Evolutionary conservation across 768 basidiomycete species (phyloP), one percentile per base, ranked within the genome.

Genomic region (Crepidotus variabilis): DNA sequence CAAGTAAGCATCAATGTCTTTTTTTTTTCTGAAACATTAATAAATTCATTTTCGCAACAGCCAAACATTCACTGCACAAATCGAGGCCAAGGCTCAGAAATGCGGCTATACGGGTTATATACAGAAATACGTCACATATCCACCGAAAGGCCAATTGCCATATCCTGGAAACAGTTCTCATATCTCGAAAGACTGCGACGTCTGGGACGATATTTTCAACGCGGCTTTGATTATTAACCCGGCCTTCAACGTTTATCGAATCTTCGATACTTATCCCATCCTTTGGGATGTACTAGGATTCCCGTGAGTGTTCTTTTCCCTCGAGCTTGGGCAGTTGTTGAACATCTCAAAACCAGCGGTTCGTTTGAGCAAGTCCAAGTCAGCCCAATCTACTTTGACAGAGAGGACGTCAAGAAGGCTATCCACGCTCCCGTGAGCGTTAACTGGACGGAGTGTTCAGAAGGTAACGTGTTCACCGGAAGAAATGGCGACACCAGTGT

Each of bases 261-360:
- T 91, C 54, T 87, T 88, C 69, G 88, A 90, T 63, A 87, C 82
- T 60, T 88, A 74, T 69, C 89, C 88, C 0, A 75, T 87, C 43
- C 72, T 86, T 11, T 90, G 87, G 88, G 88, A 90, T 58, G 87
- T 90, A 5, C 84, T 90, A 28, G 88, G 88, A n/a, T 90, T 87
- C 78, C 88, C 88, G 83, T 87, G 62, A 10, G 50, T 45, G 8
- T 28, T 28, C 28, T 28, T 8, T 28, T 28, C 4, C 28, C 28
- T 28, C 28, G 28, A 28, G 8, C 28, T 28, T n/a, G n/a, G n/a
- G n/a, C n/a, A n/a, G n/a, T n/a, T n/a, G n/a, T n/a, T n/a, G n/a
- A n/a, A n/a, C n/a, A n/a, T n/a, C n/a, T n/a, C n/a, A n/a, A n/a
- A n/a, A n/a, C n/a, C 62, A 86, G 84, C 1, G 85, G 84, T 8